Conservation (phyloP, 2,329 filamentous ascomycete genomes). For the Trichoderma citrinoviride region DNA sequence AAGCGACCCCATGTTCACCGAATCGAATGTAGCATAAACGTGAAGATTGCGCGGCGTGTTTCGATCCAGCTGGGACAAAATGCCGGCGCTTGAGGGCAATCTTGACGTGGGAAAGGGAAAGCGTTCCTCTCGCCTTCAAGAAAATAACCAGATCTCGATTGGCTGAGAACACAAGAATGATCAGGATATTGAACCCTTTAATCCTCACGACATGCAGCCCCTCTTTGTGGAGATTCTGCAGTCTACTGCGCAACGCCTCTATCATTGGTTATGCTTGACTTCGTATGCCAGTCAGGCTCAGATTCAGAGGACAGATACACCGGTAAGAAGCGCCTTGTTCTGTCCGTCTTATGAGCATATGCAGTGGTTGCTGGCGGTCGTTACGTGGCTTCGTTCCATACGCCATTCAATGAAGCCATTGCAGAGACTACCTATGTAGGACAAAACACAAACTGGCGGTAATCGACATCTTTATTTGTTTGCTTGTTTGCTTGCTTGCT, state of each 20-base stretch:
- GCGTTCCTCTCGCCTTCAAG: too few species aligned
- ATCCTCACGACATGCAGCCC: not conserved
- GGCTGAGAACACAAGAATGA: too few species aligned
- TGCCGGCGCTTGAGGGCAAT: too few species aligned
- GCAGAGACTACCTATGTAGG: not conserved
- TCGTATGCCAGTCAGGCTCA: not conserved
- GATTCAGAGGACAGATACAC: not conserved
- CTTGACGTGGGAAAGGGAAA: too few species aligned
- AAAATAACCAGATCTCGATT: too few species aligned
- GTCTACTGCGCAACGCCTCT: not conserved
- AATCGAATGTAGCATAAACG: too few species aligned
- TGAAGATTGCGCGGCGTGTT: not conserved
- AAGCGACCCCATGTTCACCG: not conserved
- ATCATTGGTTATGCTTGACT: not conserved
- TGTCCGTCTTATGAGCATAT: slow-evolving; percentile 4
- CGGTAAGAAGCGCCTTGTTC: not conserved
- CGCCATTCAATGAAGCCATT: not conserved
- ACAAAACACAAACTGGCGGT: not conserved
- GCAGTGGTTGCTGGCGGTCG: not conserved
- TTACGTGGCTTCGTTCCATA: slow-evolving; percentile 4
- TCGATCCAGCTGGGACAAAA: not conserved
- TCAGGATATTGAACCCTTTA: not conserved
- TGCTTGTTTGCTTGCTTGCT: too few species aligned
- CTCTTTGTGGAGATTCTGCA: not conserved
- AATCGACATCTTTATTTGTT: not conserved